Conservation (phyloP, 768 basidiomycete species). For the Strobilomyces confusus region DNA sequence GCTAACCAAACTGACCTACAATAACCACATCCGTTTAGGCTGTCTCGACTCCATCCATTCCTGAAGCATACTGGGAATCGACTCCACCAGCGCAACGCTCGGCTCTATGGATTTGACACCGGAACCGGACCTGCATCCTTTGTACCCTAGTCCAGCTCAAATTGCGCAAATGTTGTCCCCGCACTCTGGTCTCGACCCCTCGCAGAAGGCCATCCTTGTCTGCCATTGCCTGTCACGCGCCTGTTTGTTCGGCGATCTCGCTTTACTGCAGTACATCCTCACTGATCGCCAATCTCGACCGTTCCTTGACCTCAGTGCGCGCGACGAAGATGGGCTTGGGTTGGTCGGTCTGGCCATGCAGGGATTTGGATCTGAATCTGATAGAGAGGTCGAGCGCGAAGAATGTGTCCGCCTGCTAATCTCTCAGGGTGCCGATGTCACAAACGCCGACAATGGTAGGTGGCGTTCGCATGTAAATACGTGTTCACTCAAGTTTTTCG, state of each 20-base stretch:
- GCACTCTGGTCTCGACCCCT: slow-evolving; percentile 61
- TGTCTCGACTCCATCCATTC: slow-evolving; percentile 1
- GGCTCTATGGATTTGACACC: slow-evolving; percentile 54
- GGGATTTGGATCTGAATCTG: slow-evolving; percentile 77
- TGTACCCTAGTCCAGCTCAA: slow-evolving; percentile 65
- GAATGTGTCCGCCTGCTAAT: slow-evolving; percentile 82
- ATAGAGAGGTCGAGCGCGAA: slow-evolving; percentile 85
- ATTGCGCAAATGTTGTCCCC: slow-evolving; percentile 62
- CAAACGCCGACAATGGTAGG: slow-evolving; percentile 59
- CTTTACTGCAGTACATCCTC: slow-evolving; percentile 68
- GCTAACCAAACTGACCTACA: slow-evolving; percentile 5
- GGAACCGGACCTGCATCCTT: slow-evolving; percentile 76
- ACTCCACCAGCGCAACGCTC: slow-evolving; percentile 25
- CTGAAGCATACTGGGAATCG: slow-evolving; percentile 23
- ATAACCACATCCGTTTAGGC: slow-evolving; percentile 2
- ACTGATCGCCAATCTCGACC: slow-evolving; percentile 62
- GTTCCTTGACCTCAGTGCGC: slow-evolving; percentile 60
- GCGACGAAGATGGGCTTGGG: slow-evolving; percentile 85
- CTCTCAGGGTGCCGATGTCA: slow-evolving; percentile 69
- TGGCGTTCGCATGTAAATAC: slow-evolving; percentile 3
- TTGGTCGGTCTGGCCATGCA: slow-evolving; percentile 75
- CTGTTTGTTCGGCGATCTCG: slow-evolving; percentile 73
- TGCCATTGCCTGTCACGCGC: slow-evolving; percentile 71
- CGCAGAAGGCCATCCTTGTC: slow-evolving; percentile 67
- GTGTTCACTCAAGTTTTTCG: slow-evolving; percentile 5